Evolutionary conservation across 441 rosid species (phyloP).

Genomic region (Mallotus repandus): DNA sequence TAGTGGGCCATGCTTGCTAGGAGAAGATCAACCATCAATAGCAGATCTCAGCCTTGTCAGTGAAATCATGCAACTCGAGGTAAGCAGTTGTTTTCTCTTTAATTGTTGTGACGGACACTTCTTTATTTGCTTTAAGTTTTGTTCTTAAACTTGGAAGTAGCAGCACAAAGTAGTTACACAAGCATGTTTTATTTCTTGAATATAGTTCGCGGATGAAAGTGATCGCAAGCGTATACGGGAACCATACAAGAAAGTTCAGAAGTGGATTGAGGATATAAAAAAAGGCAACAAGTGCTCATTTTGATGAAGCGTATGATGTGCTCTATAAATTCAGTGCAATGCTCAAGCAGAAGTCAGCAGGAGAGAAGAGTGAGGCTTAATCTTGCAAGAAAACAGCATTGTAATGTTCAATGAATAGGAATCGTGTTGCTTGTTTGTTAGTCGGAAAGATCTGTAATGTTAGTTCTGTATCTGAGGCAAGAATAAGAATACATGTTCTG

Average conservation of each 20-base stretch:
- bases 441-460: neutral
- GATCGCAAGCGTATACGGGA: slow-evolving; percentile 51
- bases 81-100: slow-evolving; percentile 17
- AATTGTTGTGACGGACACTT: neutral
- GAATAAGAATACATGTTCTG: neutral
- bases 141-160: too few relatives aligned
- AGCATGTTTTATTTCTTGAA: neutral
- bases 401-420: neutral
- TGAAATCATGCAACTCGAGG: slow-evolving; percentile 88
- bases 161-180: neutral
- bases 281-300: slow-evolving; percentile 60
- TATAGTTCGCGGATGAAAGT: slow-evolving; percentile 61
- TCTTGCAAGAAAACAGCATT: slow-evolving; percentile 22
- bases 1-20: slow-evolving; percentile 61
- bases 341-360: slow-evolving; percentile 29
- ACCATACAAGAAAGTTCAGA: slow-evolving; percentile 65
- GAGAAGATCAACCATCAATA: slow-evolving; percentile 68
- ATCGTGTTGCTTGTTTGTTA: neutral
- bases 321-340: slow-evolving; percentile 41
- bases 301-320: slow-evolving; percentile 62
- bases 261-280: slow-evolving; percentile 73
- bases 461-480: neutral
- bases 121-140: too few relatives aligned
- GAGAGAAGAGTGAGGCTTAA: slow-evolving; percentile 27
- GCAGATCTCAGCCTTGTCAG: slow-evolving; percentile 89